Percentiles rank a stretch among this genome's conserved stretches.
Conservation (phyloP, 345 rosid species). For the Populus davidiana region DNA sequence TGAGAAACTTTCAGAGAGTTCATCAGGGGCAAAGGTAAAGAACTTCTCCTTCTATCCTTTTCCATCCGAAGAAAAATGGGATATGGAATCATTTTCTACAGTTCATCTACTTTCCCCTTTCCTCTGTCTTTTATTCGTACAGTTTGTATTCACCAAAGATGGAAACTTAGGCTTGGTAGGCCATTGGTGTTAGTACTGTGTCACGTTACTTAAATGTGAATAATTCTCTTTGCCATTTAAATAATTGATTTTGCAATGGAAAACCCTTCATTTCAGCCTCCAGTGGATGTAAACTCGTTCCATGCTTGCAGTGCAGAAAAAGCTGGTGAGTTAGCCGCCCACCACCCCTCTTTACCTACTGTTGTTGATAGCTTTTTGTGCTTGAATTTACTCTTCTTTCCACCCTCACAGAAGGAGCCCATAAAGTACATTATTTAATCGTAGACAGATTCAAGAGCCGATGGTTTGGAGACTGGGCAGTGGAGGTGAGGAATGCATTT, state of each 20-base stretch:
- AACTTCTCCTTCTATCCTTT: neutral
- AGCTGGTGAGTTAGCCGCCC: slow-evolving; percentile 27
- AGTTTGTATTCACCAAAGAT: neutral
- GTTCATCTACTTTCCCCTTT: neutral
- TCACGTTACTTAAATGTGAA: neutral
- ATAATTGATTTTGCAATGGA: slow-evolving; percentile 12
- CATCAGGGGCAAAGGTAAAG: slow-evolving; percentile 34
- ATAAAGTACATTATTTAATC: slow-evolving; percentile 5
- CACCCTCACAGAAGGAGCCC: slow-evolving; percentile 23
- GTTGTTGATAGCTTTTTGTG: neutral
- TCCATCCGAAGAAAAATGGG: neutral
- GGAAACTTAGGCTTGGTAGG: slow-evolving; percentile 1
- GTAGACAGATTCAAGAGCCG: slow-evolving; percentile 33
- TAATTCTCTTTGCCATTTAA: slow-evolving; percentile 10
- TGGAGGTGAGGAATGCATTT: slow-evolving; percentile 27
- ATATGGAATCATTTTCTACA: neutral
- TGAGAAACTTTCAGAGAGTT: slow-evolving; percentile 22
- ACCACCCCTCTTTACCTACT: neutral
- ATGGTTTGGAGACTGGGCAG: slow-evolving; percentile 44
- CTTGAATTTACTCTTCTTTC: neutral
- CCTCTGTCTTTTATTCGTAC: neutral
- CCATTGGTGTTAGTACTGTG: neutral
- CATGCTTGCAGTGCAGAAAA: slow-evolving; percentile 17
- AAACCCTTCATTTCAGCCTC: slow-evolving; percentile 26
- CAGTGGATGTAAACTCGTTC: slow-evolving; percentile 14